phyloP scores from a whole-genome alignment of 1,139 yeast genomes.

The Suhomyces kunorum region DNA sequence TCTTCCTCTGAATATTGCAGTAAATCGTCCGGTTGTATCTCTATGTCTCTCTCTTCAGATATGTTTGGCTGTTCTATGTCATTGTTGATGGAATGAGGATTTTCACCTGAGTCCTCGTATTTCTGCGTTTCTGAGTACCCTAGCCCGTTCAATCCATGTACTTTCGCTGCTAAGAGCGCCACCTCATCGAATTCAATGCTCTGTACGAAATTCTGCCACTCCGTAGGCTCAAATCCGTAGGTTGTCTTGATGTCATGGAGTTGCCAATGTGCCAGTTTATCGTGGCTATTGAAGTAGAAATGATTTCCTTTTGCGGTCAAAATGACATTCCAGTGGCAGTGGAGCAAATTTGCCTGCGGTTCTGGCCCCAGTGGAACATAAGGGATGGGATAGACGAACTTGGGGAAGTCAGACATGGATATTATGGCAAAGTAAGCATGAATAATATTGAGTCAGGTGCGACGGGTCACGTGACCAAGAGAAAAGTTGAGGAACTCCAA shows the following conservation, averaged over 20 bases:
- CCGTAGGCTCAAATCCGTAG: slow-evolving; percentile 15
- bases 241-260: slow-evolving; percentile 25
- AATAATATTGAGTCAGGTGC: slow-evolving; percentile 1
- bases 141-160: slow-evolving; percentile 27
- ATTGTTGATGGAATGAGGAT: neutral
- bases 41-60: neutral
- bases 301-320: slow-evolving; percentile 31
- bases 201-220: slow-evolving; percentile 20
- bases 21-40: slow-evolving; percentile 3
- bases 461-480: neutral
- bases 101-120: neutral
- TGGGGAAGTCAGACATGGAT: slow-evolving; percentile 13
- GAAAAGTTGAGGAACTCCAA: no score
- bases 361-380: slow-evolving; percentile 9
- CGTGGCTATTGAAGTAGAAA: slow-evolving; percentile 32
- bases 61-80: neutral
- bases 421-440: neutral
- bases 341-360: neutral
- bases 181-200: slow-evolving; percentile 35
- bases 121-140: neutral
- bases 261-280: slow-evolving; percentile 36
- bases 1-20: slow-evolving; percentile 5
- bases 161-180: slow-evolving; percentile 32
- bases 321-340: slow-evolving; percentile 31
- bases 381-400: slow-evolving; percentile 24